Base-by-base conservation (phyloP, 345 rosid species). In the Eucalyptus rudis region DNA sequence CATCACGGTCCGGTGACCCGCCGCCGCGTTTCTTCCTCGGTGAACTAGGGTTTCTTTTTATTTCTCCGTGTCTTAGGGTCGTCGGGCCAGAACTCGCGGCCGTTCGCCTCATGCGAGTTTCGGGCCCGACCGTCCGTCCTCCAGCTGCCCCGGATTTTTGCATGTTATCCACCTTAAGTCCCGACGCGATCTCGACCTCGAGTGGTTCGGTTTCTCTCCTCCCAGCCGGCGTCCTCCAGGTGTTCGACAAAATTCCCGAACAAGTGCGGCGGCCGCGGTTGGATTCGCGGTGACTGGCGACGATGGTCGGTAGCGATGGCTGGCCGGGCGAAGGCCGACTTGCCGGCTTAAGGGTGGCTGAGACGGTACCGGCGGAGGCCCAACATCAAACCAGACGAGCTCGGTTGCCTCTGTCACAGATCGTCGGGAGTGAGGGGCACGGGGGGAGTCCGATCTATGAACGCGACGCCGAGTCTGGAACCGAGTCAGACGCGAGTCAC, bases 401-500 rank as follows among this genome's bases (percentile, higher is more conserved):
- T 51, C 0, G 1, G 2, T 51, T 3, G 3, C 54, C 54, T 16
- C 3, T 16, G 8, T 0, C 3, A 8, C 0, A 51, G 4, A 16
- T 51, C 3, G 0, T 51, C 2, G 3, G 0, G 54, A 51, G 20
- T 6, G 6, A 16, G 20, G 54, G 8, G 54, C 54, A 16, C 2
- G 1, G 19, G 52, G 52, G 54, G 54, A 51, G 54, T 51, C 1
- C 1, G 43, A 4, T 40, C 8, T 50, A 1, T 0, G 4, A 51
- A 51, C 0, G 0, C 0, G 4, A 51, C 1, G 4, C 8, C 2
- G 2, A 2, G 54, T 51, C 0, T 0, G 16, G 54, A 51, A 51
- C 0, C 8, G 2, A 0, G 54, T 16, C 0, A 3, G 8, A 16
- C 8, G 2, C 0, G 2, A 0, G 20, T 51, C 54, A 51, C 17